These are phyloP conservation scores for Pyronema domesticum DNA, from an alignment of 495 filamentous ascomycete genomes.

Conservation along the genomic window DNA sequence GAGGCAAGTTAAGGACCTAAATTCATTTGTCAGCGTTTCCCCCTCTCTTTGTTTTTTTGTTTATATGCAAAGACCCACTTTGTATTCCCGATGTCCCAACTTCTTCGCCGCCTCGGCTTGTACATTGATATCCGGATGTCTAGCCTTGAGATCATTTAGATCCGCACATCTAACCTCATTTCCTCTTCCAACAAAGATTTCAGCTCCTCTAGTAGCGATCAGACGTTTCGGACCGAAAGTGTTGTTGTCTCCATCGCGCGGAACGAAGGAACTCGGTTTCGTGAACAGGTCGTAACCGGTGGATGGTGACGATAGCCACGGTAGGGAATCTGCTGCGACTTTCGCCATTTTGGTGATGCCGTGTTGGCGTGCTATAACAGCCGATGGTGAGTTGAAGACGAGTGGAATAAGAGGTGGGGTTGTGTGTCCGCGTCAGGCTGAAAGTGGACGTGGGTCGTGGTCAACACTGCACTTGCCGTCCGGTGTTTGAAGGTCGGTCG, in stretches of 20 bases:
- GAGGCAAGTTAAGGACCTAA: slow-evolving; percentile 17
- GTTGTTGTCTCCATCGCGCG: slow-evolving; percentile 1
- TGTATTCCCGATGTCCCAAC: slow-evolving; percentile 20
- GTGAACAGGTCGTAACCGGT: slow-evolving; percentile 24
- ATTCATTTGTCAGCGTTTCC: neutral
- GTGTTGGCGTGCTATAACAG: neutral
- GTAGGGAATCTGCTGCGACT: slow-evolving; percentile 9
- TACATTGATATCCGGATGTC: slow-evolving; percentile 6
- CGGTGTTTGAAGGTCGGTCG: neutral
- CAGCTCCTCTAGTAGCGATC: slow-evolving; percentile 19
- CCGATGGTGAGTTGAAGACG: neutral
- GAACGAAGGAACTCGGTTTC: slow-evolving; percentile 5
- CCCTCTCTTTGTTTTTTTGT: neutral
- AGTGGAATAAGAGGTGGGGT: neutral
- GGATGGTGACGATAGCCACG: slow-evolving; percentile 18
- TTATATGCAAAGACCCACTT: slow-evolving; percentile 5
- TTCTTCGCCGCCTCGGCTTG: slow-evolving; percentile 6
- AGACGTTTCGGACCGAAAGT: slow-evolving; percentile 8
- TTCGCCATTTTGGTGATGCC: slow-evolving; percentile 10
- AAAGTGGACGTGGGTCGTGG: too few relatives aligned
- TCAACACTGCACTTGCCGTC: neutral
- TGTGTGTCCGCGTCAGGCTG: neutral
- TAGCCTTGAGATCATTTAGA: slow-evolving; percentile 21
- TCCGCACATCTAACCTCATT: slow-evolving; percentile 22
- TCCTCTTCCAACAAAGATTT: slow-evolving; percentile 20